Evolutionary conservation across 768 basidiomycete genomes (phyloP), one percentile per base, ranked within the genome.

Genomic region (Cystobasidium tubakii): DNA sequence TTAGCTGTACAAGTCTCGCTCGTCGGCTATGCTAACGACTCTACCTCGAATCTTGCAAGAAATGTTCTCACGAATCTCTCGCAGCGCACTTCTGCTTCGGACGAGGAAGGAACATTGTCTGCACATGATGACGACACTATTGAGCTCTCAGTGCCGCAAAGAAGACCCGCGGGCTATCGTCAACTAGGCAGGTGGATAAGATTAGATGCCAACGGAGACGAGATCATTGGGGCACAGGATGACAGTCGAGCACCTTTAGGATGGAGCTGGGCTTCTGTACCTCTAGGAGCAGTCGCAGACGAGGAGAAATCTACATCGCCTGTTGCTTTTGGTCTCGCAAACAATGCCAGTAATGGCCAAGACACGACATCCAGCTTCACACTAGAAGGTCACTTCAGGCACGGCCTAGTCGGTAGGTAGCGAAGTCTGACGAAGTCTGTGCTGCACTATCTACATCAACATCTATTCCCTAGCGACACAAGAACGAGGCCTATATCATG

Each of bases 121-220:
- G 10, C 17, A 6, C 23, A 60, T 23, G 57, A 60, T 25, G 33
- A 29, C 1, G 17, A 60, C 33, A 21, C 15, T 34, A 21, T 21
- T 21, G 57, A 60, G 57, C 17, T 15, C 12, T 29, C 23, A 34
- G 4, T n/a, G n/a, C 29, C 29, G 15, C 25, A 25, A 6, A 60
- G 29, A 1, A 27, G 29, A 29, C 29, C 33, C 10, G 29, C 57
- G 12, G 29, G 57, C 12, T 29, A 34, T 34, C 25, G 57, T 29
- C 29, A 60, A 29, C 10, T 29, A 15, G 57, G 57, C 57, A 60
- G 57, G 29, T 60, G 57, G 57, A 60, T 34, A 12, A 27, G 57
- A 6, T 34, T 60, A 31, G 57, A 60, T 23, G 57, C 57, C 57
- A 60, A 60, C 29, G 57, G 57, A 29, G 57, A 60, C 23, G 57